Evolutionary conservation across 2,329 filamentous ascomycete genomes (phyloP), one percentile per base, ranked within the genome.

Genomic region (Emericellopsis atlantica): DNA sequence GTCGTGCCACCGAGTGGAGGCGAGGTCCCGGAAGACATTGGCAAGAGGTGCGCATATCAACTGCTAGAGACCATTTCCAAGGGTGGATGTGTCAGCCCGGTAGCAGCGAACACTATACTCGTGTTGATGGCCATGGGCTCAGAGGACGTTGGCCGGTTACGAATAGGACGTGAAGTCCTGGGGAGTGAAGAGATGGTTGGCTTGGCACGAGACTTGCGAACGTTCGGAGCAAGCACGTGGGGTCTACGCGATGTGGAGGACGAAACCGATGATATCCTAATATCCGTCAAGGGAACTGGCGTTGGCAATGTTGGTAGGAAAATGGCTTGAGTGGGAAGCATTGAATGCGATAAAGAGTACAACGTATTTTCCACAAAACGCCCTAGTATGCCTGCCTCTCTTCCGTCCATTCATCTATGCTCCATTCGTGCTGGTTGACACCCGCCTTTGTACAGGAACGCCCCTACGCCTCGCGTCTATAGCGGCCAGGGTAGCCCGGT

Each of bases 61-160:
- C 65, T 98, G 39, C 67, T 98, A 11, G 89, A 96, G 61, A 74
- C 79, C 18, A 81, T 96, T 45, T 76, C 76, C 40, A 75, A 81
- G 50, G 90, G 89, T 10, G 92, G 92, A 1, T 95, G 87, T 56
- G 84, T 85, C 4, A 81, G 79, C 40, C 70, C 69, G 12, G 72
- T 82, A 4, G 84, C 86, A 3, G 79, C 81, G 5, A 69, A 76
- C 4, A 90, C 82, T 0, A 72, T 95, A 48, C 61, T 98, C 40
- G 84, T 81, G 15, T 68, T 98, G 46, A 98, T 98, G 92, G 87
- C 89, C 29, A 96, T 98, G 92, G 92, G 92, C 0, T 86, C 84
- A 1, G 92, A 96, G 57, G 92, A 98, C 59, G 88, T 98, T 12
- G 92, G 92, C 5, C 75, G 92, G 44, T 60, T 98, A 49, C 76